phyloP scores from a whole-genome alignment of 441 rosid genomes.

The Syzygium syzygioides region DNA sequence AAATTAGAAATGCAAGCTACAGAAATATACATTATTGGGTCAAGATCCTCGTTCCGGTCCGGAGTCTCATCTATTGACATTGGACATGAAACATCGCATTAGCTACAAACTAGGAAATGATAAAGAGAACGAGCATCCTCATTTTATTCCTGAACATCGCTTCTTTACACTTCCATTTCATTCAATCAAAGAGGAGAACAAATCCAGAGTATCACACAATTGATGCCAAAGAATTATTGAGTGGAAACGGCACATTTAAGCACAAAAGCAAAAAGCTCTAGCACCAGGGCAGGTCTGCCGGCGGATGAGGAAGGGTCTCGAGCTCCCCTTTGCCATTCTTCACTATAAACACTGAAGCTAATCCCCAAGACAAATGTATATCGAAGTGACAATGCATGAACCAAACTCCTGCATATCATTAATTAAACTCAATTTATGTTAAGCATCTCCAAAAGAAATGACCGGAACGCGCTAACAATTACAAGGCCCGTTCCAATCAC shows the following conservation, averaged over 20 bases:
- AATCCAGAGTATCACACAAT: not conserved
- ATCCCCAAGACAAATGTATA: constrained; percentile 76
- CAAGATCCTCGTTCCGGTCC: not conserved
- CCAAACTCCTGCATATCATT: constrained; percentile 56
- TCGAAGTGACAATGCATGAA: constrained; percentile 84
- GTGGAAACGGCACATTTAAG: not conserved
- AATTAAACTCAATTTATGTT: not conserved
- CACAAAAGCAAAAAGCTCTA: constrained; percentile 19
- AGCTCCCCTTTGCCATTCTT: constrained; percentile 48
- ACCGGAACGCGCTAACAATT: not conserved
- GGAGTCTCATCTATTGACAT: not conserved
- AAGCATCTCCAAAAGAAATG: not conserved
- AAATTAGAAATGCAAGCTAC: not conserved
- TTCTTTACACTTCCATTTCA: not conserved
- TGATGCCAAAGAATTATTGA: not conserved
- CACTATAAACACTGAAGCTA: constrained; percentile 63
- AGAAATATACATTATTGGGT: not conserved
- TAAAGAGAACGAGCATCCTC: not conserved
- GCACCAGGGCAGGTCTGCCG: constrained; percentile 68
- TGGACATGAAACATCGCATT: not conserved
- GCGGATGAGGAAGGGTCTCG: constrained; percentile 71
- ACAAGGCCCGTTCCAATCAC: not conserved
- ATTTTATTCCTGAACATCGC: not conserved
- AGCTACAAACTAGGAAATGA: not conserved
- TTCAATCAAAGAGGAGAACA: not conserved